phyloP scores from a whole-genome alignment of 1,284 basidiomycete genomes.

The Anthracocystis setariae region DNA sequence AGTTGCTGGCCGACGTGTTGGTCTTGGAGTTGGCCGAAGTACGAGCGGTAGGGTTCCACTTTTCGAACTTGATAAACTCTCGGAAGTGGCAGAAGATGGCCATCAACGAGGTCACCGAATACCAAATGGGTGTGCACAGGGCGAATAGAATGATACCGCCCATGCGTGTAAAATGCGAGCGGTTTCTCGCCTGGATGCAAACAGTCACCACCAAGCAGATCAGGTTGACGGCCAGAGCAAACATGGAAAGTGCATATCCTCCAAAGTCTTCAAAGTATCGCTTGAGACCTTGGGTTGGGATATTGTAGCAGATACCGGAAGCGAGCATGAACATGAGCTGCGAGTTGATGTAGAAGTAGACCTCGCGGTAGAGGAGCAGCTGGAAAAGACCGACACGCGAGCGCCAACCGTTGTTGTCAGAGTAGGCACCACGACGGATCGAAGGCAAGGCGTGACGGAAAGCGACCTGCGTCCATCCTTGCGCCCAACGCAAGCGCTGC shows the following conservation, averaged over 20 bases:
- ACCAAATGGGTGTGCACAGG: slow-evolving; percentile 51
- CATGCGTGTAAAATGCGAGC: slow-evolving; percentile 46
- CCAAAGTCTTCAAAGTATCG: slow-evolving; percentile 51
- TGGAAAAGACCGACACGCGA: slow-evolving; percentile 55
- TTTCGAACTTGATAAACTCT: slow-evolving; percentile 58
- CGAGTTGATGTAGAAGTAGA: slow-evolving; percentile 58
- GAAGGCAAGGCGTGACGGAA: slow-evolving; percentile 55
- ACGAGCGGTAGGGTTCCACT: slow-evolving; percentile 51
- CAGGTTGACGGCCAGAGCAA: slow-evolving; percentile 50
- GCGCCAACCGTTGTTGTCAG: slow-evolving; percentile 46
- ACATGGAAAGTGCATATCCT: slow-evolving; percentile 48
- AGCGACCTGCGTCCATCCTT: slow-evolving; percentile 62
- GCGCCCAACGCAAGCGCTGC: slow-evolving; percentile 61
- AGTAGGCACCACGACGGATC: slow-evolving; percentile 53
- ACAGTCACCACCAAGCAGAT: slow-evolving; percentile 45
- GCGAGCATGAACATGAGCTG: slow-evolving; percentile 52
- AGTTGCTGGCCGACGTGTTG: slow-evolving; percentile 21
- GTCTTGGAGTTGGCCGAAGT: slow-evolving; percentile 29
- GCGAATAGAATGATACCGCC: slow-evolving; percentile 48
- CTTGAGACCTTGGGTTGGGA: slow-evolving; percentile 39
- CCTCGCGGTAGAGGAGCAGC: slow-evolving; percentile 55
- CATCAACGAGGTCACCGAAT: slow-evolving; percentile 49
- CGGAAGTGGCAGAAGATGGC: slow-evolving; percentile 60
- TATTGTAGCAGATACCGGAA: slow-evolving; percentile 47
- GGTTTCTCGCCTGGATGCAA: slow-evolving; percentile 54